Percentiles rank a stretch among this genome's conserved stretches.
Evolutionary conservation across 331 rosid genomes (phyloP).

Genomic region (Quercus tomentella): DNA sequence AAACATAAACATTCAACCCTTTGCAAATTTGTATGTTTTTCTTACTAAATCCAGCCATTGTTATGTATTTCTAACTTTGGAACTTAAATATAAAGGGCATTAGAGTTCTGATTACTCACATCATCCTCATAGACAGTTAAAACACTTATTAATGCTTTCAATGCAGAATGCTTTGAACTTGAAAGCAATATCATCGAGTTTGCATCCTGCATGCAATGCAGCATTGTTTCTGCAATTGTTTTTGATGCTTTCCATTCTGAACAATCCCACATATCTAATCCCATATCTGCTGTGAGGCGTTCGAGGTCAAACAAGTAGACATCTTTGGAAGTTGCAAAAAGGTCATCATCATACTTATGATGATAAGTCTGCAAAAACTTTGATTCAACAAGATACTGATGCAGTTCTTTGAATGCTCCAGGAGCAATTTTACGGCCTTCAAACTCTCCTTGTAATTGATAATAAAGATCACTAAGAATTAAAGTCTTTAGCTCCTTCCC

Average conservation of each 20-base stretch:
- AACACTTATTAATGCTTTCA: conserved; percentile 56
- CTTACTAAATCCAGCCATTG: background rate
- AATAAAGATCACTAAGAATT: conserved; percentile 83
- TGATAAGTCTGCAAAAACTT: conserved; percentile 47
- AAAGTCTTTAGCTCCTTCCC: conserved; percentile 65
- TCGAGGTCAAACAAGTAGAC: conserved; percentile 58
- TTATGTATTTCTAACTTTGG: conserved; percentile 1
- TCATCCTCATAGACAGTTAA: conserved; percentile 54
- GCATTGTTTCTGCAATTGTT: conserved; percentile 66
- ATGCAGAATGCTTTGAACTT: conserved; percentile 71
- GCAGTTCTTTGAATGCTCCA: conserved; percentile 85
- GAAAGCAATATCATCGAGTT: conserved; percentile 59
- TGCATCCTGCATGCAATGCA: conserved; percentile 56
- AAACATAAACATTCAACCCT: background rate
- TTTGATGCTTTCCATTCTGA: conserved; percentile 70
- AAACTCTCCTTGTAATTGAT: conserved; percentile 92
- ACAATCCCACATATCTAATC: conserved; percentile 75
- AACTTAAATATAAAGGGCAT: conserved; percentile 12
- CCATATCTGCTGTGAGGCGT: conserved; percentile 65
- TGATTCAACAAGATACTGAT: conserved; percentile 56
- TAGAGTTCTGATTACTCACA: conserved; percentile 51
- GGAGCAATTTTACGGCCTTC: conserved; percentile 78
- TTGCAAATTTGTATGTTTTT: background rate
- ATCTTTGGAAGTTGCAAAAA: conserved; percentile 41
- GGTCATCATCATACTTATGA: conserved; percentile 48